phyloP scores from a whole-genome alignment of 495 filamentous ascomycete genomes.

The Podospora didyma region DNA sequence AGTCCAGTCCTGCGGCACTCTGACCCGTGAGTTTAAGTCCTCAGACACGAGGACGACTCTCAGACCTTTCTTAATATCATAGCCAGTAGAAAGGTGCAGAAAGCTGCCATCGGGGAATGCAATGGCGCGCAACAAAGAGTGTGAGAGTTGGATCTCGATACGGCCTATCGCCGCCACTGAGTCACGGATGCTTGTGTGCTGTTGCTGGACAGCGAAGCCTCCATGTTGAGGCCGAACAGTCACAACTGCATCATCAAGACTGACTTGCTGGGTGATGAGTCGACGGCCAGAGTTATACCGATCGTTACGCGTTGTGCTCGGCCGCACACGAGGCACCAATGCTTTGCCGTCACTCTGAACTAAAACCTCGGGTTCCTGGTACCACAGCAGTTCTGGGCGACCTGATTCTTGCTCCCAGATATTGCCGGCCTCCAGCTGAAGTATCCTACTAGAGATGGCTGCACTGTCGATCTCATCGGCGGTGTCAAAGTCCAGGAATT shows the following conservation, averaged over 20 bases:
- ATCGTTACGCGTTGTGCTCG: neutral
- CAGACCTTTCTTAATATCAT: neutral
- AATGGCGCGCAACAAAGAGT: neutral
- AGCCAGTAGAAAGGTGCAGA: conserved; percentile 1
- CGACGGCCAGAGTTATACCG: conserved; percentile 7
- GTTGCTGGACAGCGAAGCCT: neutral
- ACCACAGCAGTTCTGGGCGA: neutral
- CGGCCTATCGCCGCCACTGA: neutral
- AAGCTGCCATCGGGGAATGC: neutral
- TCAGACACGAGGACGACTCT: neutral
- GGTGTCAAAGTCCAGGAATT: conserved; percentile 3
- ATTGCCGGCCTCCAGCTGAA: conserved; percentile 2
- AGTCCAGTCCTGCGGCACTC: neutral
- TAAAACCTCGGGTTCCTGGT: conserved; percentile 1
- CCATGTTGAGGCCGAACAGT: neutral
- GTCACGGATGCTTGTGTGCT: neutral
- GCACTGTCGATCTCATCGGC: neutral
- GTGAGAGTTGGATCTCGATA: neutral
- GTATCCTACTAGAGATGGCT: neutral
- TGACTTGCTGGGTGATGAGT: conserved; percentile 1
- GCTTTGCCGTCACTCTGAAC: neutral
- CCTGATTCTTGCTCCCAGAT: conserved; percentile 2
- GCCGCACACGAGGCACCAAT: conserved; percentile 6
- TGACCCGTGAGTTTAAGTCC: neutral
- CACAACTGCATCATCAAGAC: neutral